Base-by-base conservation (phyloP, 2,329 filamentous ascomycete species). In the Neofusicoccum laricinum region DNA sequence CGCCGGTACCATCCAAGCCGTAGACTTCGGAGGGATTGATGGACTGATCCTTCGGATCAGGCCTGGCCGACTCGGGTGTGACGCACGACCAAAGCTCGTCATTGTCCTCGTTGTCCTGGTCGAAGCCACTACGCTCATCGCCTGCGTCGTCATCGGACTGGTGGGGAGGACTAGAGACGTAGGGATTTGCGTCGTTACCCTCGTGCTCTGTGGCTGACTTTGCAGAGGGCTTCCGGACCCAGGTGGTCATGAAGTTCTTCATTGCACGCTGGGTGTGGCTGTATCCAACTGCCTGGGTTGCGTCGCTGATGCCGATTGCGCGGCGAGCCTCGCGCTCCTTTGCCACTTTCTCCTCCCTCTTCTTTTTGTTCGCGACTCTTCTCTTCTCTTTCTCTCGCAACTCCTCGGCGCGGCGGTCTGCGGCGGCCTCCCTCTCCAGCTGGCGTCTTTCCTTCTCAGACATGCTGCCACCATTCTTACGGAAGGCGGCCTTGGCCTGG, bases 221-320 rank as follows among this genome's bases (percentile, higher is more conserved):
- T n/a, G 25, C 30, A 46, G 68, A n/a, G 12, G 46, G 66, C 2
- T 12, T 68, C 63, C 77, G 75, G 76, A 79, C 78, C 19, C 72
- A 74, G 25, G 25, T 30, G 25, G 25, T 30, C 25, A 30, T 30
- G 1, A 30, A 30, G 32, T 63, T 71, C 67, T 78, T 78, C 66
- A 77, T 59, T 63, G 70, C 67, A 43, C 71, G 72, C 66, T 79
- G 77, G 0, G 73, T 76, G 36, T 73, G 74, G 53, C 70, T 76
- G 53, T 72, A 79, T n/a, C 77, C 76, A 57, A 73, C 70, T 32
- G 77, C 50, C 64, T 79, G 77, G 5, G 76, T 78, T 7, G 77
- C 77, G 19, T 76, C 53, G 2, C 77, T 73, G 2, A 77, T 66
- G 1, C 76, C 76, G 19, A 71, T 64, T 43, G 71, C 69, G 34